Base-by-base conservation (phyloP, 345 rosid genomes). In the Eucalyptus globulus region DNA sequence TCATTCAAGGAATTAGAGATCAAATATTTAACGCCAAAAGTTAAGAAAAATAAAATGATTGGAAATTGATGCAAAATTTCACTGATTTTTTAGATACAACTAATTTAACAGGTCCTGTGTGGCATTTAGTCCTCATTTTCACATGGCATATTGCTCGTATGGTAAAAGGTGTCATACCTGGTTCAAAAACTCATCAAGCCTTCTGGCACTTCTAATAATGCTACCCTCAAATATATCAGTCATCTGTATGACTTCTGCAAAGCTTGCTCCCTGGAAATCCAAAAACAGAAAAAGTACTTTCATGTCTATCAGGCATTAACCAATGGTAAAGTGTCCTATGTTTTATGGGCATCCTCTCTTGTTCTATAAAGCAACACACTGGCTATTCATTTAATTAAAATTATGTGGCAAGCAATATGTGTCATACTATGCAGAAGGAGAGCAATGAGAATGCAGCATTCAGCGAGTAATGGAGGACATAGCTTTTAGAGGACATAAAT, bases 221-320 rank as follows among this genome's bases (percentile, higher is more conserved):
- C 99, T 98, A 80, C 99, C 99, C 92, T 98, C 99, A 91, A 98
- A 98, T 89, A 97, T 97, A 92, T 97, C 99, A 26, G 99, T 98
- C 99, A 95, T 97, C 89, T 95, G 97, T 90, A 97, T 97, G 54
- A 98, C 95, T 90, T 98, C 99, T 43, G 96, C 95, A 94, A 98
- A 97, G 90, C 90, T 97, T 85, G 99, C 95, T 53, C 99, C 99
- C 99, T 97, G 93, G 90, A 76, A 60, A 69, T 53, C 58, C 86
- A 9, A 83, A 56, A 83, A 88, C 60, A 31, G 49, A 85, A n/a
- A 50, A 21, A 21, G 65, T 22, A 76, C 27, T 76, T 76, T 76
- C 85, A 76, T 76, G 85, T 76, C 85, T 40, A 76, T 76, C 85
- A 11, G 47, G 29, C 29, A 76, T 40, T 40, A 76, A 21, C 47